Conservation (phyloP, 2,329 filamentous ascomycete genomes). For the Scolecobasidium constrictum region DNA sequence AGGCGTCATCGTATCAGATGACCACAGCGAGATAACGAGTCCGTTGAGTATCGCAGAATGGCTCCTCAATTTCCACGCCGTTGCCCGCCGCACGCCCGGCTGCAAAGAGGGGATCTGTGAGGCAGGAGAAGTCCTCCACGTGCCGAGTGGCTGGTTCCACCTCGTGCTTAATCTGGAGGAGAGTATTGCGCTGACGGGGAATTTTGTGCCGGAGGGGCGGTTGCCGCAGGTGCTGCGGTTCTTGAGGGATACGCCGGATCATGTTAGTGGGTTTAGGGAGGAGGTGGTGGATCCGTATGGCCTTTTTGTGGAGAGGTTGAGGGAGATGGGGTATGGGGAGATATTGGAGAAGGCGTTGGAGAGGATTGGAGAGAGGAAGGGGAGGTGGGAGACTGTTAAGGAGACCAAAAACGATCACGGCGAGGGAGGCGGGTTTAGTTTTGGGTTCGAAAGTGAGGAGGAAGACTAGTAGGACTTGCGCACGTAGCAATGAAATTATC, state of each 20-base stretch:
- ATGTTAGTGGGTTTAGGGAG: constrained; percentile 75
- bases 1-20: constrained; percentile 79
- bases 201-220: constrained; percentile 74
- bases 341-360: constrained; percentile 52
- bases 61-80: constrained; percentile 78
- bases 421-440: constrained; percentile 45
- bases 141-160: constrained; percentile 95
- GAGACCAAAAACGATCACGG: constrained; percentile 34
- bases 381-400: constrained; percentile 78
- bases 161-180: constrained; percentile 80
- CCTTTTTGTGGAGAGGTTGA: constrained; percentile 62
- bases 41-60: constrained; percentile 96
- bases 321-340: constrained; percentile 50
- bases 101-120: constrained; percentile 79
- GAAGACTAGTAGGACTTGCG: constrained; percentile 41
- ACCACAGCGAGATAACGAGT: constrained; percentile 86
- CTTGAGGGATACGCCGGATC: constrained; percentile 68
- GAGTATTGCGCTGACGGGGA: constrained; percentile 85
- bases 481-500: too few species aligned
- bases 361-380: constrained; percentile 52
- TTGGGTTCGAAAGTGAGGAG: constrained; percentile 49
- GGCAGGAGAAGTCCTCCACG: constrained; percentile 79
- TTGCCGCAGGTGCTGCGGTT: constrained; percentile 69
- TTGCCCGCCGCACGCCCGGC: constrained; percentile 63
- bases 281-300: constrained; percentile 61